These are phyloP conservation scores for Aspergillus sp. DNA, from an alignment of 2,329 filamentous ascomycete genomes.

Conservation along the genomic window DNA sequence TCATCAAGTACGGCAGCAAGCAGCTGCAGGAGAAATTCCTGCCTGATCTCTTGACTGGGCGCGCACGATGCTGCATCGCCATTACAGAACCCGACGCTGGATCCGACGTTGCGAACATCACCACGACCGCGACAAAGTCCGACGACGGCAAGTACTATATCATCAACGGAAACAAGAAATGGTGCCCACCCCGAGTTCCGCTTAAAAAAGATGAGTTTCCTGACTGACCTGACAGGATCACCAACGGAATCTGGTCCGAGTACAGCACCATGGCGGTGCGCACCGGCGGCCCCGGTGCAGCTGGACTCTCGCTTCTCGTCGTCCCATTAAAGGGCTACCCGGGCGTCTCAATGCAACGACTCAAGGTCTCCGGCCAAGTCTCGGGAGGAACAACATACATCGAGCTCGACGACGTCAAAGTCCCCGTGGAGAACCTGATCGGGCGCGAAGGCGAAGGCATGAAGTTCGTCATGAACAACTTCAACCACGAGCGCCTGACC, in stretches of 20 bases:
- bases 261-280: slow-evolving; percentile 71
- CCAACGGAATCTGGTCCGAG: slow-evolving; percentile 70
- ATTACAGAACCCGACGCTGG: slow-evolving; percentile 77
- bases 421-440: slow-evolving; percentile 69
- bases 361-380: slow-evolving; percentile 66
- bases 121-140: slow-evolving; percentile 64
- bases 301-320: slow-evolving; percentile 65
- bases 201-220: no score
- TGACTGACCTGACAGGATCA: slow-evolving; percentile 59
- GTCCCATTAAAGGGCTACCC: slow-evolving; percentile 68
- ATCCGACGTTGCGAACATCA: slow-evolving; percentile 71
- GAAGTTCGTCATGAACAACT: slow-evolving; percentile 74
- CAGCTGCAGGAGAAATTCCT: slow-evolving; percentile 65
- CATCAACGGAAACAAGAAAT: slow-evolving; percentile 76
- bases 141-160: slow-evolving; percentile 67
- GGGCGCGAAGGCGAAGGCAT: slow-evolving; percentile 70
- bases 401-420: slow-evolving; percentile 71
- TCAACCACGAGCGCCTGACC: slow-evolving; percentile 73
- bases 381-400: slow-evolving; percentile 72
- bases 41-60: slow-evolving; percentile 65
- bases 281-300: slow-evolving; percentile 64
- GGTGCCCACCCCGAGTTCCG: slow-evolving; percentile 39
- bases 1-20: slow-evolving; percentile 66
- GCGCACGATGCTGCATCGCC: slow-evolving; percentile 70
- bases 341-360: slow-evolving; percentile 66